phyloP scores from a whole-genome alignment of 345 rosid species.

The Rhizophora apiculata region DNA sequence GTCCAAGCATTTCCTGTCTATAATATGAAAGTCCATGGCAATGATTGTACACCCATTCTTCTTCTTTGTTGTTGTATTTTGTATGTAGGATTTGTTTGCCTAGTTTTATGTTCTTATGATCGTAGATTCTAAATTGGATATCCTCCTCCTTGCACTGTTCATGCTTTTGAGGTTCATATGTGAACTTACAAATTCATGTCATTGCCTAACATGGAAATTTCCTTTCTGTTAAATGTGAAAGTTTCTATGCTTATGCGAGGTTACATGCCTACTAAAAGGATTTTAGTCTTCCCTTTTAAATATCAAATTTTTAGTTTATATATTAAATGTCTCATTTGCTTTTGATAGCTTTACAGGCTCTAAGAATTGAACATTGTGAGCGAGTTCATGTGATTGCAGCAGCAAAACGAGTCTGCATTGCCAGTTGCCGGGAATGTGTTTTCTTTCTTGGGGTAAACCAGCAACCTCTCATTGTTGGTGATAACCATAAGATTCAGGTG shows the following conservation, averaged over 20 bases:
- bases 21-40: too few relatives aligned
- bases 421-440: constrained; percentile 93
- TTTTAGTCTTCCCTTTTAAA: too few relatives aligned
- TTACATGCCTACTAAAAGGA: too few relatives aligned
- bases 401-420: constrained; percentile 86
- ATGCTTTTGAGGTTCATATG: background rate
- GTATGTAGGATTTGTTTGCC: background rate
- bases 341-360: constrained; percentile 52
- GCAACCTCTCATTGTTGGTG: constrained; percentile 93
- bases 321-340: background rate
- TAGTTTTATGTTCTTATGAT: background rate
- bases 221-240: background rate
- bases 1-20: too few relatives aligned
- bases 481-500: constrained; percentile 97
- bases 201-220: background rate
- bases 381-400: constrained; percentile 94
- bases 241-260: background rate
- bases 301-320: too few relatives aligned
- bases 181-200: too few relatives aligned
- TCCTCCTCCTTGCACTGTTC: background rate
- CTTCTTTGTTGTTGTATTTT: background rate
- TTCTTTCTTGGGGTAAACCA: constrained; percentile 99
- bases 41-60: too few relatives aligned
- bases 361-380: constrained; percentile 95
- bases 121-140: constrained; percentile 3